phyloP scores from a whole-genome alignment of 2,329 filamentous ascomycete genomes.

The Escovopsis weberi region DNA sequence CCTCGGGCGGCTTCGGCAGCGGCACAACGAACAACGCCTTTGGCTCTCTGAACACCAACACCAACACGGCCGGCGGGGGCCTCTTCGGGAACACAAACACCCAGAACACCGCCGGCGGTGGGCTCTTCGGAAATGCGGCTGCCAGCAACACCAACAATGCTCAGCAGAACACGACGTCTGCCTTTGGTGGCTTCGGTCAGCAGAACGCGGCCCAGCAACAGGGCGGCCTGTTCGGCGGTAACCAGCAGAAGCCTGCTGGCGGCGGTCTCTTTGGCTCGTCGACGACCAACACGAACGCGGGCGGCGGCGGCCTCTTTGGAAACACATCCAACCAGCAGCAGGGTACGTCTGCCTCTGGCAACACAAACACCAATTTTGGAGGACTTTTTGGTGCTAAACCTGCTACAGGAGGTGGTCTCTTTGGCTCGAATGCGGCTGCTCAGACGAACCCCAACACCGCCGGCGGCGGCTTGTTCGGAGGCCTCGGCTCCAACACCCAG shows the following conservation, averaged over 20 bases:
- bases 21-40: conserved; percentile 20
- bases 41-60: conserved; percentile 14
- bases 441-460: conserved; percentile 19
- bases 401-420: conserved; percentile 23
- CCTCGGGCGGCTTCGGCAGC: conserved; percentile 11
- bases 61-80: conserved; percentile 13
- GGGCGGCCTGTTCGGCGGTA: conserved; percentile 31
- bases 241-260: conserved; percentile 24
- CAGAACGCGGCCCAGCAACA: conserved; percentile 17
- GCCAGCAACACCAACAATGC: conserved; percentile 19
- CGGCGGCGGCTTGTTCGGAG: conserved; percentile 31
- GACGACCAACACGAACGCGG: conserved; percentile 15
- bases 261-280: conserved; percentile 22
- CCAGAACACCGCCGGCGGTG: conserved; percentile 13
- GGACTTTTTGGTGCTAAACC: conserved; percentile 28
- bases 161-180: conserved; percentile 14
- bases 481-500: conserved; percentile 21
- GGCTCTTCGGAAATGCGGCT: conserved; percentile 27
- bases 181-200: conserved; percentile 23
- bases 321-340: conserved; percentile 27
- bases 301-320: conserved; percentile 30
- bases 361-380: conserved; percentile 17
- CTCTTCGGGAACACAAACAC: conserved; percentile 25
- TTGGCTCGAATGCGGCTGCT: conserved; percentile 21
- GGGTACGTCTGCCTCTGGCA: conserved; percentile 19